phyloP scores from a whole-genome alignment of 495 filamentous ascomycete species.

The Pseudoneurospora amorphoporcata region DNA sequence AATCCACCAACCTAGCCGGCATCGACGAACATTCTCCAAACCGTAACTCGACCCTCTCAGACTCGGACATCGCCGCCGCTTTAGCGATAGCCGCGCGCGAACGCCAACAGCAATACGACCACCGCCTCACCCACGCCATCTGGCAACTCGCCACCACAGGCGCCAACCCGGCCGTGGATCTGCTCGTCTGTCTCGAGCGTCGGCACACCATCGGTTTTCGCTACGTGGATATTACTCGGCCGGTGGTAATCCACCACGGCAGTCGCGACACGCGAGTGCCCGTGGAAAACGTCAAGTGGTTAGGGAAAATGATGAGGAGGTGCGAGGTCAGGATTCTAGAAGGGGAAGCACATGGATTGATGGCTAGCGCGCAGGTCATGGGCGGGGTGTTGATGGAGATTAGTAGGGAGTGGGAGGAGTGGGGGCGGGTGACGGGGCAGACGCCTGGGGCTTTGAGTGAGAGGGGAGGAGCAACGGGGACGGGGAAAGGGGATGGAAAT shows the following conservation, averaged over 20 bases:
- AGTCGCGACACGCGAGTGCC: conserved; percentile 85
- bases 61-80: conserved; percentile 17
- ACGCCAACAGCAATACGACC: conserved; percentile 72
- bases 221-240: conserved; percentile 87
- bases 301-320: conserved; percentile 83
- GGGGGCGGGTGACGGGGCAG: conserved; percentile 43
- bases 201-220: conserved; percentile 88
- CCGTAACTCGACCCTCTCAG: conserved; percentile 14
- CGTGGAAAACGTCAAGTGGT: conserved; percentile 88
- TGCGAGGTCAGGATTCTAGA: conserved; percentile 88
- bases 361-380: conserved; percentile 93
- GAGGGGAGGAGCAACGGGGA: background rate
- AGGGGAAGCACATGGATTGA: conserved; percentile 89
- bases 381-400: conserved; percentile 87
- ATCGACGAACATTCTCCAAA: conserved; percentile 19
- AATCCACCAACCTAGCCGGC: conserved; percentile 16
- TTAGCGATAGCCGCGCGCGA: conserved; percentile 43
- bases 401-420: conserved; percentile 89
- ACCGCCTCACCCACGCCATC: conserved; percentile 76
- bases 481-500: background rate
- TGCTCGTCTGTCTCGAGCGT: conserved; percentile 87
- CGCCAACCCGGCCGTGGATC: conserved; percentile 87
- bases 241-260: conserved; percentile 89
- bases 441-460: background rate
- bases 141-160: conserved; percentile 91